Evolutionary conservation across 2,329 filamentous ascomycete species (phyloP).

Genomic region (Aspergillus ibericus): DNA sequence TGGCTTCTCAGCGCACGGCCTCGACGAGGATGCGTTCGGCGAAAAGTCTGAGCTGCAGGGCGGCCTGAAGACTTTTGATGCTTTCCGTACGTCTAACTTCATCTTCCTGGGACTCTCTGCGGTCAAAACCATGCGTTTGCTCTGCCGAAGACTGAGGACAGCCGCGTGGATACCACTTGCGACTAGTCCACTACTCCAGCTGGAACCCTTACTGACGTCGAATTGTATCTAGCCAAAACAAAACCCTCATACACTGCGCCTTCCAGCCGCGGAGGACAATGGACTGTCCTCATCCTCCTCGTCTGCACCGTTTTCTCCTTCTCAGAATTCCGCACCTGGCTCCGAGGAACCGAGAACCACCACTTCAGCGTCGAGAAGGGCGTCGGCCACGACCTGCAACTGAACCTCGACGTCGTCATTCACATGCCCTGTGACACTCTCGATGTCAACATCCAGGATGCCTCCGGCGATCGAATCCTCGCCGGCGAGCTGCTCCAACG

Average conservation of each 20-base stretch:
- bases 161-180: background rate
- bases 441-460: slow-evolving; percentile 97
- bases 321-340: slow-evolving; percentile 80
- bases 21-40: slow-evolving; percentile 79
- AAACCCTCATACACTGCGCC: slow-evolving; percentile 88
- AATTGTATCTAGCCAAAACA: slow-evolving; percentile 71
- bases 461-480: slow-evolving; percentile 85
- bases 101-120: background rate
- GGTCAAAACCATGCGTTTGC: background rate
- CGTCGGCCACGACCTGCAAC: slow-evolving; percentile 80
- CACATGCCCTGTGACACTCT: slow-evolving; percentile 83
- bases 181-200: background rate
- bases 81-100: slow-evolving; percentile 71
- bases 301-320: slow-evolving; percentile 74
- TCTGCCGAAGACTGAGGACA: background rate
- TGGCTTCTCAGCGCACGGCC: slow-evolving; percentile 68
- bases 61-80: slow-evolving; percentile 82
- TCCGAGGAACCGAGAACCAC: slow-evolving; percentile 78
- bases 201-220: slow-evolving; percentile 5
- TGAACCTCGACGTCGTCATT: slow-evolving; percentile 93
- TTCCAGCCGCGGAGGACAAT: slow-evolving; percentile 85
- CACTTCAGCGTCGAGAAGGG: slow-evolving; percentile 93
- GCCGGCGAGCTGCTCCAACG: slow-evolving; percentile 72
- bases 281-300: slow-evolving; percentile 79
- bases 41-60: slow-evolving; percentile 61